Evolutionary conservation across 148 eudicot species (phyloP), one percentile per base, ranked within the genome.

Genomic region (Cornus controversa): DNA sequence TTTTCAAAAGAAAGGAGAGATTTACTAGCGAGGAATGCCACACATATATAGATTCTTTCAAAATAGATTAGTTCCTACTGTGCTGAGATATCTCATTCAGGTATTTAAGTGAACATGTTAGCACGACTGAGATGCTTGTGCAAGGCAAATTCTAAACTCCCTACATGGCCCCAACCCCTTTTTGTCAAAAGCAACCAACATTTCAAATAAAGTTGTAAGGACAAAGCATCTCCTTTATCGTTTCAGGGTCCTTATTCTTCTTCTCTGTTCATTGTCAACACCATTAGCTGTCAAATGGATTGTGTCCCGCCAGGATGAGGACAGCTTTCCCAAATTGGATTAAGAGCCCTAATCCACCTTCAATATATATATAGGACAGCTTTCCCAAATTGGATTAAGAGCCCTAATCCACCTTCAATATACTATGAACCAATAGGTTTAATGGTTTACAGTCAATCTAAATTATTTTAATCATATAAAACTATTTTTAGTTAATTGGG

Each of bases 181-280:
- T 83, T 77, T 81, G 75, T 71, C 80, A 81, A 87, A 82, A 82
- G 82, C 27, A 69, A 42, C 58, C 68, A 71, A 16, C 53, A 80
- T 72, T 81, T 86, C 81, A 66, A 79, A 79, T 76, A 87, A 77
- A 83, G 81, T 83, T 45, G 13, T n/a, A n/a, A 57, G 80, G 80
- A 80, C 75, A 40, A 40, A 81, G 85, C 86, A 83, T 87, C 86
- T 77, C 34, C 82, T 85, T 85, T 85, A 62, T 74, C 74, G 79
- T 31, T 77, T 74, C 66, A n/a, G 75, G 80, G 68, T 74, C 83
- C 82, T 74, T 79, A 65, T 69, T 31, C 34, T 74, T 74, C 73
- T 81, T 77, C 78, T 57, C 42, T 70, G 69, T 69, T 62, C 80
- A 76, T 74, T 74, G 83, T 84, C 81, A 81, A 79, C 81, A 69